Percentiles rank a stretch among this genome's conserved stretches.
These are phyloP conservation scores for Phialemoniopsis sp. DNA, from an alignment of 2,329 filamentous ascomycete species.

Conservation along the genomic window DNA sequence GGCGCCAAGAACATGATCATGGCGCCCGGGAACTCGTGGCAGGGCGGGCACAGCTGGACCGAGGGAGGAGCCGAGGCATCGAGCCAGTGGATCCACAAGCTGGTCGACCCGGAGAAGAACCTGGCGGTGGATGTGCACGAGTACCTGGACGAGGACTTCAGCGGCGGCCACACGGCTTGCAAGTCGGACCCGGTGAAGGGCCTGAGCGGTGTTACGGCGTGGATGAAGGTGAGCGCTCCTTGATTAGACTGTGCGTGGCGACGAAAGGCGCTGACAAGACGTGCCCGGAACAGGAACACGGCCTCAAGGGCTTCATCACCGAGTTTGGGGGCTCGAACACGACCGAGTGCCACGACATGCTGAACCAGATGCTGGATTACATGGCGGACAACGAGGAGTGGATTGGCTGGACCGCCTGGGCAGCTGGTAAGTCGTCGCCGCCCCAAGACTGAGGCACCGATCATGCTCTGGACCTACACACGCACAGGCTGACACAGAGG, in stretches of 20 bases:
- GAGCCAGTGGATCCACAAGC: constrained; percentile 32
- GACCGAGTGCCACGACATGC: constrained; percentile 32
- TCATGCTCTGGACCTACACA: too few relatives aligned
- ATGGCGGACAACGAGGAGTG: constrained; percentile 41
- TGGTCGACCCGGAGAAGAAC: constrained; percentile 41
- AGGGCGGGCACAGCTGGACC: constrained; percentile 42
- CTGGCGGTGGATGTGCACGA: constrained; percentile 47
- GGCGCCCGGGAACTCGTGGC: constrained; percentile 44
- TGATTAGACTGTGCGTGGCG: neutral
- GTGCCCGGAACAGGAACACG: constrained; percentile 19
- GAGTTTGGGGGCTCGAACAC: constrained; percentile 44
- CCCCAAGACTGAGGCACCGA: too few relatives aligned
- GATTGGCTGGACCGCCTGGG: constrained; percentile 48
- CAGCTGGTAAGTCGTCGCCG: constrained; percentile 23
- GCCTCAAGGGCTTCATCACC: constrained; percentile 43
- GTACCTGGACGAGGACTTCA: constrained; percentile 45
- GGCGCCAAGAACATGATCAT: constrained; percentile 42
- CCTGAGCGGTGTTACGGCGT: constrained; percentile 35
- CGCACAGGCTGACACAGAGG: neutral
- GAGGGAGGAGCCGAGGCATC: constrained; percentile 30
- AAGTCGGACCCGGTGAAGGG: constrained; percentile 30
- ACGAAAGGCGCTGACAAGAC: neutral
- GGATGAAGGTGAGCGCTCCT: constrained; percentile 28
- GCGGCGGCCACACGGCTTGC: constrained; percentile 35
- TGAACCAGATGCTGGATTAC: constrained; percentile 36